phyloP scores from a whole-genome alignment of 371 early-diverging fungal species.

The Batkoa obscura region DNA sequence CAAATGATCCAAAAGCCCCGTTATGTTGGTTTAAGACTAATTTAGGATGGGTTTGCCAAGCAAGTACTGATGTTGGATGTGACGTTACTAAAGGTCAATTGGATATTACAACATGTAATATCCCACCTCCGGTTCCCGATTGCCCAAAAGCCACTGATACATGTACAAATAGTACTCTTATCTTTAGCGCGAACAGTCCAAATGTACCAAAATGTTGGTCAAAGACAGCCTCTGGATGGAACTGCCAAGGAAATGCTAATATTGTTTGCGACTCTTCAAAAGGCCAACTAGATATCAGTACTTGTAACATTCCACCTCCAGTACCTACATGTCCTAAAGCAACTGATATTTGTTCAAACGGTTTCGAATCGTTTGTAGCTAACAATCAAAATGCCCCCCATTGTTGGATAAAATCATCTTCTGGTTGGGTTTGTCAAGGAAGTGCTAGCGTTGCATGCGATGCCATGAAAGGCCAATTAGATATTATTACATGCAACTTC shows the following conservation, averaged over 20 bases:
- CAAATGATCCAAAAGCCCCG: not conserved
- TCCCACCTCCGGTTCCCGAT: too few relatives aligned
- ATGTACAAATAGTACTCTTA: not conserved
- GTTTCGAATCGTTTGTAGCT: not conserved
- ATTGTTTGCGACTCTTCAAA: not conserved
- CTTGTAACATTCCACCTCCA: not conserved
- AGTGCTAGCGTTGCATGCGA: too few relatives aligned
- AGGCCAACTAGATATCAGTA: not conserved
- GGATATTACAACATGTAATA: not conserved
- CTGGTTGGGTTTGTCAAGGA: too few relatives aligned
- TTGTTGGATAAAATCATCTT: not conserved
- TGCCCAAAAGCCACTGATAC: not conserved
- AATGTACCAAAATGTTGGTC: too few relatives aligned
- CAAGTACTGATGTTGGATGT: not conserved
- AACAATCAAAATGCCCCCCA: not conserved
- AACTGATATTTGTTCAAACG: not conserved
- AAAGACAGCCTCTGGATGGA: too few relatives aligned
- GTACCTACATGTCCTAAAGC: not conserved
- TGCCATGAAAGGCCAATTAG: not conserved
- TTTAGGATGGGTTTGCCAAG: not conserved
- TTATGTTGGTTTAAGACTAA: not conserved
- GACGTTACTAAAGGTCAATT: not conserved
- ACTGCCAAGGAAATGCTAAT: too few relatives aligned
- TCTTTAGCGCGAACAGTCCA: not conserved
- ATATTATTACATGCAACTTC: not conserved